Base-by-base conservation (phyloP, 2,329 filamentous ascomycete species). In the Sarocladium kiliense region DNA sequence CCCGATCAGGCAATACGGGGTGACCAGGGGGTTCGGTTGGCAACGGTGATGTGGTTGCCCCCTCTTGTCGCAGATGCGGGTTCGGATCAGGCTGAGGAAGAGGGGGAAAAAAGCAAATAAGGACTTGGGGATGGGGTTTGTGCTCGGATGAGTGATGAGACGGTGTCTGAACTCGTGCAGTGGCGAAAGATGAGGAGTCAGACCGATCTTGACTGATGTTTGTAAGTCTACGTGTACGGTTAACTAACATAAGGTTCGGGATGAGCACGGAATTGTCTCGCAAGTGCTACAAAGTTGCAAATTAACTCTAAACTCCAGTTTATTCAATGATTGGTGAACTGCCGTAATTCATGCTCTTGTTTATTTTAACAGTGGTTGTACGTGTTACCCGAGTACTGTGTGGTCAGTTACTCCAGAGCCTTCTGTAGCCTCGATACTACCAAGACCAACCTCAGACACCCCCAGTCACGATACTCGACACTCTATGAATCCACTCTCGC, bases 1-100 rank as follows among this genome's bases (percentile, higher is more conserved):
- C 47, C 27, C 47, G 27, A 36, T 51, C 21, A 51, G 47, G 47
- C 27, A 36, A 51, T 51, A 49, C 44, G 26, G 44, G 44, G 44
- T 9, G 41, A 26, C 7, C 6, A n/a, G 9, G 14, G 41, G 41
- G 36, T 10, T 16, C n/a, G 9, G 41, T 10, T 10, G 41, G 41
- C 10, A n/a, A 18, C 7, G 41, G 41, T 23, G n/a, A n/a, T n/a
- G n/a, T n/a, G n/a, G 14, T 45, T 10, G 18, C 23, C 41, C 19
- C 23, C 5, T 25, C 41, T 44, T 44, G 21, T 44, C 21, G 41
- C 41, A 47, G 25, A 47, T 47, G 44, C 11, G 23, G 21, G 23
- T 47, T 47, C 44, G 44, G 44, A 47, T 47, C 23, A 47, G 25
- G 21, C 41, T 44, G 41, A 25, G 19, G 41, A 5, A 23, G 41